Base-by-base conservation (phyloP, 768 basidiomycete genomes). In the Macrocybe gigantea region DNA sequence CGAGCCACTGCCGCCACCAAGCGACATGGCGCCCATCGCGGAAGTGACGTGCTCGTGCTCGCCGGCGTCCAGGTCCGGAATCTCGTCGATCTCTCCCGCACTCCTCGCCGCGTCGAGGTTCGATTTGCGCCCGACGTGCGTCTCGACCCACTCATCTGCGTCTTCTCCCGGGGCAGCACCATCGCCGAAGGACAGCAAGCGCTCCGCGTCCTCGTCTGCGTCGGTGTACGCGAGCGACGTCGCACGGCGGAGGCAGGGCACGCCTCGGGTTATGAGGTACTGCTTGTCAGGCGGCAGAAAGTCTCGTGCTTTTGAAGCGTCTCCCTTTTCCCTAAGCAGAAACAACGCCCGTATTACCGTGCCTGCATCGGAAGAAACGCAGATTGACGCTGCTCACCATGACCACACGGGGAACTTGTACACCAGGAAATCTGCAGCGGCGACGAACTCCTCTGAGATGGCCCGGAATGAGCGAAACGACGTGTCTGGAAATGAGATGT, bases 361-460 rank as follows among this genome's bases (percentile, higher is more conserved):
- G 30, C 22, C 42, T 32, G 41, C 38, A 29, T 45, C 30, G n/a
- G 15, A 41, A 44, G 30, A 7, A 44, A 11, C 34, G 35, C 39
- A 33, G 13, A 33, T 35, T n/a, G 10, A 34, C 7, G 51, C 40
- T 46, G 64, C 87, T 56, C 49, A 91, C 96, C 96, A 99, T 60
- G 82, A 75, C 96, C 96, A 99, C 22, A 96, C 93, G 8, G 92
- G 91, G 68, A 99, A 99, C 73, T 99, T 99, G 81, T 97, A 97
- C 6, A 85, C 76, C 50, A 99, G 72, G 68, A 97, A 98, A 66
- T 99, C 96, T 46, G 96, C 96, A 6, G 96, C 96, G 11, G 91
- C 93, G 30, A 97, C 92, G 60, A 96, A 98, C 67, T 98, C 96
- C 81, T 99, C 95, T 89, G 49, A 39, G 49, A 39, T 36, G 8